A percentile compares a stretch with the other conserved stretches of the same genome.
phyloP scores from a whole-genome alignment of 176 grass and related monocot species.

The Raddia distichophylla region DNA sequence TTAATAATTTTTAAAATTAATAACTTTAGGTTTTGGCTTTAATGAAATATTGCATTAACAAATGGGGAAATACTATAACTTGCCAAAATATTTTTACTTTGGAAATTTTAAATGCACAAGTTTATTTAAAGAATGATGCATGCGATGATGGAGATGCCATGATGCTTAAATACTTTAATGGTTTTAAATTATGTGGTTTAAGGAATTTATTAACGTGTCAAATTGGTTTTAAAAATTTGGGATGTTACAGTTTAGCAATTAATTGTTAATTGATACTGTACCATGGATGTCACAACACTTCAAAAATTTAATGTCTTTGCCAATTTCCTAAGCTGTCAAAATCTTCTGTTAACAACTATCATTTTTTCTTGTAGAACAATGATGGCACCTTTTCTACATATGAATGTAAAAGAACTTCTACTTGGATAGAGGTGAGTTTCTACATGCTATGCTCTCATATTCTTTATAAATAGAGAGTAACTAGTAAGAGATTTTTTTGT shows the following conservation, averaged over 20 bases:
- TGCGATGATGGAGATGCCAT: too few species aligned
- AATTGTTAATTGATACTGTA: not conserved
- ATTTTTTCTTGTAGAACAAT: constrained; percentile 42
- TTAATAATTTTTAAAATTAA: too few species aligned
- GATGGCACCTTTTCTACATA: constrained; percentile 65
- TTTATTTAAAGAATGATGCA: too few species aligned
- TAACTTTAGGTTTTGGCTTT: too few species aligned
- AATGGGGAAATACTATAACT: too few species aligned
- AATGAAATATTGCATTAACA: too few species aligned
- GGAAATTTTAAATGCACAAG: too few species aligned
- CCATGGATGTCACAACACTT: not conserved
- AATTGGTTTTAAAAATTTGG: too few species aligned
- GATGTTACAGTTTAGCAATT: not conserved
- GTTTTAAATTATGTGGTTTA: too few species aligned
- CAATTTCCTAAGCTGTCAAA: not conserved
- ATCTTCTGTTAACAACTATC: not conserved
- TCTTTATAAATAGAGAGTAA: not conserved
- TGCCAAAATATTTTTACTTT: too few species aligned
- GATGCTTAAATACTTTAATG: too few species aligned
- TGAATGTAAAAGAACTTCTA: constrained; percentile 50
- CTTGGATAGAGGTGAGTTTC: constrained; percentile 54
- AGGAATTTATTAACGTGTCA: too few species aligned
- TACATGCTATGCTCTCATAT: not conserved
- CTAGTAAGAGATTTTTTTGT: not conserved
- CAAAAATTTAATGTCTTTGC: not conserved